Percentiles rank a stretch among this genome's conserved stretches.
Conservation (phyloP, 495 filamentous ascomycete species). For the Podospora bellae-mahoneyi region DNA sequence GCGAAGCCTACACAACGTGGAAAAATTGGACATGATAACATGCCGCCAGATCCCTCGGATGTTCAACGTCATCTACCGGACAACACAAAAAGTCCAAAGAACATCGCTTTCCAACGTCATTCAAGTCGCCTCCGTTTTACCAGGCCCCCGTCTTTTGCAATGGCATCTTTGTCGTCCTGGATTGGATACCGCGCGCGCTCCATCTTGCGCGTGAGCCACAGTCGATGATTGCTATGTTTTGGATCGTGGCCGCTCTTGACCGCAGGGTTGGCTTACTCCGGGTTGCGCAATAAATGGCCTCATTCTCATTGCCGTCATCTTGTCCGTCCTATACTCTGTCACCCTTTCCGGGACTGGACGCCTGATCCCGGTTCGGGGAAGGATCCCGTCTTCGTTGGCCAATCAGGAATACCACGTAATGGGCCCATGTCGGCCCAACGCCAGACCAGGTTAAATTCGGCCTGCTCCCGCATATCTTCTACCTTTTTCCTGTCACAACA, state of each 20-base stretch:
- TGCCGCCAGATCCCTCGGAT: neutral
- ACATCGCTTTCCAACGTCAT: conserved; percentile 13
- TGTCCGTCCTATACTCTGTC: neutral
- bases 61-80: neutral
- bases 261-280: neutral
- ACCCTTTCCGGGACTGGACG: too few species aligned
- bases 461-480: neutral
- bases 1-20: neutral
- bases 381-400: too few species aligned
- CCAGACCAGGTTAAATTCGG: too few species aligned
- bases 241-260: neutral
- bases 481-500: neutral
- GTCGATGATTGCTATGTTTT: conserved; percentile 29
- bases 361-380: too few species aligned
- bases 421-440: too few species aligned
- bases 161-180: conserved; percentile 24
- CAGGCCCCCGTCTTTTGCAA: conserved; percentile 20
- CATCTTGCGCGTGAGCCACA: conserved; percentile 20
- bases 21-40: neutral
- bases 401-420: neutral
- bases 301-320: conserved; percentile 1
- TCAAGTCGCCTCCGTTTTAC: conserved; percentile 15
- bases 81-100: neutral
- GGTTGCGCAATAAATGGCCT: conserved; percentile 7
- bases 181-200: conserved; percentile 25